A percentile compares a stretch with the other conserved stretches of the same genome.
Evolutionary conservation across 2,329 filamentous ascomycete species (phyloP).

Genomic region (Penicillium sclerotiorum): DNA sequence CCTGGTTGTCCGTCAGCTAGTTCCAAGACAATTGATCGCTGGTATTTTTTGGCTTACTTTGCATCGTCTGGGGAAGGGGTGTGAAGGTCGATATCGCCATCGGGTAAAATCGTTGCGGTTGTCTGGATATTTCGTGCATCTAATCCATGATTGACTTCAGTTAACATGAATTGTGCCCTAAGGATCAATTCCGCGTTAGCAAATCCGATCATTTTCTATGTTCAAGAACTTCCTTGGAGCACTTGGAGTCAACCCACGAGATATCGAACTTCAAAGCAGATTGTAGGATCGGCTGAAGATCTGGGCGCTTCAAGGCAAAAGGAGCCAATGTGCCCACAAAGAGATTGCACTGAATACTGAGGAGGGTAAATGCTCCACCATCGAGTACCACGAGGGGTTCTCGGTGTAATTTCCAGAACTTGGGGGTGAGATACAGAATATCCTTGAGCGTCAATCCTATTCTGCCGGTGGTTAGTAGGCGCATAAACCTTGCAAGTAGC

Average conservation of each 20-base stretch:
- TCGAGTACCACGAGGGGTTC: neutral
- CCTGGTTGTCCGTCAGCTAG: no score
- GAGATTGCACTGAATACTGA: neutral
- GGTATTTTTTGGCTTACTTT: conserved; percentile 36
- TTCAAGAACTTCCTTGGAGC: neutral
- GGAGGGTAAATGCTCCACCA: neutral
- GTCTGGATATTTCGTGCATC: conserved; percentile 46
- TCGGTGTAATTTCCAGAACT: neutral
- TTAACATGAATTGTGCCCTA: conserved; percentile 42
- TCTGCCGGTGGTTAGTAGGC: no score
- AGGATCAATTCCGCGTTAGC: neutral
- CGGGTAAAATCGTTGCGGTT: conserved; percentile 35
- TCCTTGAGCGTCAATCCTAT: neutral
- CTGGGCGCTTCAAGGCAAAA: neutral
- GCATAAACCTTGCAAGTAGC: no score
- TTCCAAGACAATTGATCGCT: no score
- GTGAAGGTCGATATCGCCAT: conserved; percentile 40
- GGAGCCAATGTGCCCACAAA: neutral
- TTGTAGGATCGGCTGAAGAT: neutral
- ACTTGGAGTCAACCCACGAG: neutral
- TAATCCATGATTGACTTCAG: conserved; percentile 44
- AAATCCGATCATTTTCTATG: neutral
- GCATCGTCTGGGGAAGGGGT: conserved; percentile 34
- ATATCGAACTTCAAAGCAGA: neutral
- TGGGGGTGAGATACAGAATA: neutral